Conservation (phyloP, 2,329 filamentous ascomycete species). For the Penicillium janthinellum region DNA sequence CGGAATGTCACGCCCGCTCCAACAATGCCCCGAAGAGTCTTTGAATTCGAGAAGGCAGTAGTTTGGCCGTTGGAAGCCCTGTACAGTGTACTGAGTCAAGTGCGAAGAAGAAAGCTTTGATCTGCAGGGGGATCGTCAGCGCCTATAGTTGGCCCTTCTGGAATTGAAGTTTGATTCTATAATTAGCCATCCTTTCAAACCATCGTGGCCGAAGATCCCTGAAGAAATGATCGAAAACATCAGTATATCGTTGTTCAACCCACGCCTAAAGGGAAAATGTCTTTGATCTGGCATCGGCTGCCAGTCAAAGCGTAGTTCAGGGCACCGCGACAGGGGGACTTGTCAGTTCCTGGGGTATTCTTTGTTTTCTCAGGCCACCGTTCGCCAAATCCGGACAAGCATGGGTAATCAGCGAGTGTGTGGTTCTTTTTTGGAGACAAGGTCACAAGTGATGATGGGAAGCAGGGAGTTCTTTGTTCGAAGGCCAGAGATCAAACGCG, state of each 20-base stretch:
- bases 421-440: neutral
- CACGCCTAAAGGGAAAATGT: slow-evolving; percentile 1
- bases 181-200: slow-evolving; percentile 20
- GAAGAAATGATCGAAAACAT: slow-evolving; percentile 12
- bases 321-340: neutral
- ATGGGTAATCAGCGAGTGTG: neutral
- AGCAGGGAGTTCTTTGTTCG: neutral
- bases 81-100: neutral
- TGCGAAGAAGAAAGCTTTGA: slow-evolving; percentile 7
- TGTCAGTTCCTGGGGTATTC: slow-evolving; percentile 1
- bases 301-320: neutral
- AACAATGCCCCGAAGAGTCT: slow-evolving; percentile 35
- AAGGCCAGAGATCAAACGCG: neutral
- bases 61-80: slow-evolving; percentile 2
- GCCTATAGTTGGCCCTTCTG: slow-evolving; percentile 11
- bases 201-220: neutral
- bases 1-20: slow-evolving; percentile 35
- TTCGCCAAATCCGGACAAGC: slow-evolving; percentile 9
- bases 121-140: slow-evolving; percentile 17
- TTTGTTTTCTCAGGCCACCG: slow-evolving; percentile 4
- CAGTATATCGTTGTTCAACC: neutral
- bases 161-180: slow-evolving; percentile 19
- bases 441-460: neutral
- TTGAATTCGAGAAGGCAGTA: slow-evolving; percentile 27
- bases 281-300: neutral